Evolutionary conservation across 805 yeast genomes (phyloP).

Genomic region (Candida dendrica): DNA sequence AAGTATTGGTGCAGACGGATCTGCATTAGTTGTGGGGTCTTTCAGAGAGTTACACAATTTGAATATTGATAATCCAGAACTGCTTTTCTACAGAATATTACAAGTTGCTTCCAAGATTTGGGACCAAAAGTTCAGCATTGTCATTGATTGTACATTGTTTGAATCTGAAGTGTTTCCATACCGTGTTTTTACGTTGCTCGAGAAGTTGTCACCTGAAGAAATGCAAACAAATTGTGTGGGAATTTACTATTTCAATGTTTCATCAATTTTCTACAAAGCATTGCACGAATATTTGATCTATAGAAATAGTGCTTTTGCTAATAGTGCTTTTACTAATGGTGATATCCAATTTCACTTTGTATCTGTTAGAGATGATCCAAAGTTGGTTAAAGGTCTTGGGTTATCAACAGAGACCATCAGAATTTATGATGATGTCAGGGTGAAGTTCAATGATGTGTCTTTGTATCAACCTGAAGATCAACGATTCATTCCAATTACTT

Average conservation of each 20-base stretch:
- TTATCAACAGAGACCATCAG: conserved; percentile 34
- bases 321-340: too few relatives aligned
- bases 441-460: conserved; percentile 43
- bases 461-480: conserved; percentile 41
- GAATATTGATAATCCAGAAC: conserved; percentile 35
- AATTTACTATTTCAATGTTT: conserved; percentile 39
- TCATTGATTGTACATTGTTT: conserved; percentile 63
- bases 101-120: conserved; percentile 66
- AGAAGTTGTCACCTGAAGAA: conserved; percentile 42
- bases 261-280: conserved; percentile 19
- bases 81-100: conserved; percentile 50
- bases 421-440: conserved; percentile 42
- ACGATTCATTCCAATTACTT: conserved; percentile 50
- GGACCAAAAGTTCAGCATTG: conserved; percentile 56
- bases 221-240: conserved; percentile 46
- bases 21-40: conserved; percentile 56
- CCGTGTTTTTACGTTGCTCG: conserved; percentile 29
- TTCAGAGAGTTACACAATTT: conserved; percentile 30
- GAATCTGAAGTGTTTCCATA: conserved; percentile 19
- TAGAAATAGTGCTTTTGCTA: conserved; percentile 18
- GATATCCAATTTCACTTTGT: conserved; percentile 31
- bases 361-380: conserved; percentile 39
- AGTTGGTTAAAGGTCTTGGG: conserved; percentile 36
- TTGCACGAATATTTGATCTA: conserved; percentile 20
- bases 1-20: conserved; percentile 64